Conservation (phyloP, 2,329 filamentous ascomycete species). For the Fusarium haematococcum region DNA sequence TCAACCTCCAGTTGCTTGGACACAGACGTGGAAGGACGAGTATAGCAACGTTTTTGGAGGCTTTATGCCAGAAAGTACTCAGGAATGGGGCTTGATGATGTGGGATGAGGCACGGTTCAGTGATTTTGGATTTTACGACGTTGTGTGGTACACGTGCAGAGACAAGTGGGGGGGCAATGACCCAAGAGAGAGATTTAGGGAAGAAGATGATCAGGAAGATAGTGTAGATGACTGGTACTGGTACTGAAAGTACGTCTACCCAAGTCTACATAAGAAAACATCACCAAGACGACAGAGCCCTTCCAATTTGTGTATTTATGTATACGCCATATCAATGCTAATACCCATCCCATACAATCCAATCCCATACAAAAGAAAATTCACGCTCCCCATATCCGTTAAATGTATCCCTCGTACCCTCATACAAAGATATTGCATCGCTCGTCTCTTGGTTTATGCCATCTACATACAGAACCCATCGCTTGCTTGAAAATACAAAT, state of each 20-base stretch:
- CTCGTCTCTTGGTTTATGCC: constrained; percentile 24
- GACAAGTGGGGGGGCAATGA: background rate
- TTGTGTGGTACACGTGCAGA: background rate
- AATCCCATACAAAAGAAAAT: constrained; percentile 7
- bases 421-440: constrained; percentile 35
- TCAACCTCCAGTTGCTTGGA: background rate
- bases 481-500: constrained; percentile 12
- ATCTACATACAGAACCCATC: constrained; percentile 21
- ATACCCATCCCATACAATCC: background rate
- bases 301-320: constrained; percentile 19
- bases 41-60: background rate
- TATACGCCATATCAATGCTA: background rate
- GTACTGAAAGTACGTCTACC: background rate
- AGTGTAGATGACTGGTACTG: background rate
- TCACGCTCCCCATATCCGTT: background rate
- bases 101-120: background rate
- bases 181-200: background rate
- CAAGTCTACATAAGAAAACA: background rate
- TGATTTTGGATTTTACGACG: background rate
- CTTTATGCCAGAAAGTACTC: background rate
- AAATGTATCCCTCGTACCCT: constrained; percentile 2
- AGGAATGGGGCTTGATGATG: background rate
- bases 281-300: background rate
- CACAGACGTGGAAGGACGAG: background rate
- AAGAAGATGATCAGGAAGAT: background rate